Percentiles rank a stretch among this genome's conserved stretches.
These are phyloP conservation scores for Cucurbita argyrosperma DNA, from an alignment of 306 rosid genomes.

Conservation along the genomic window DNA sequence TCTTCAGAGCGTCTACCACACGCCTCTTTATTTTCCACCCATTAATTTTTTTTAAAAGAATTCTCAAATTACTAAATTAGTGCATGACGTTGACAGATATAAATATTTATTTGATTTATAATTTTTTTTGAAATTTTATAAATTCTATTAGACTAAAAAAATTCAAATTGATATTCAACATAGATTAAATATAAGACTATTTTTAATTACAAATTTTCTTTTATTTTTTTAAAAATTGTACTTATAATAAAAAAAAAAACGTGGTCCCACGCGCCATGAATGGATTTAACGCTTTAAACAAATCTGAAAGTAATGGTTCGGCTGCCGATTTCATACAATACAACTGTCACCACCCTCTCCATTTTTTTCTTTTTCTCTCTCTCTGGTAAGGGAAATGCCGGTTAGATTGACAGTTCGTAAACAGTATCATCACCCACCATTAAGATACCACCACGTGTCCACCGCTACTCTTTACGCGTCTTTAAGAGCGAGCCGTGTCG, in stretches of 20 bases:
- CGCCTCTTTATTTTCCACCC: neutral
- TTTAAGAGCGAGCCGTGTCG: neutral
- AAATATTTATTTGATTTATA: too few species aligned
- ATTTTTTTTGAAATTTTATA: too few species aligned
- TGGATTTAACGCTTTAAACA: neutral
- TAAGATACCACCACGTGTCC: neutral
- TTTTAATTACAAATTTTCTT: too few species aligned
- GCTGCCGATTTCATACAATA: neutral
- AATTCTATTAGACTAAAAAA: too few species aligned
- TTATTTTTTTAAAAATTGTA: too few species aligned
- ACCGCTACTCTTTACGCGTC: neutral
- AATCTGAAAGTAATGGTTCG: neutral
- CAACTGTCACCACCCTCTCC: neutral
- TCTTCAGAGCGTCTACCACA: neutral
- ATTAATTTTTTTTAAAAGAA: too few species aligned
- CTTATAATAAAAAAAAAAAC: too few species aligned
- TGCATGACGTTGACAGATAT: too few species aligned
- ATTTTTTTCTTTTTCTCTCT: neutral
- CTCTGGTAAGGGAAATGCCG: neutral
- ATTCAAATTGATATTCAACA: too few species aligned
- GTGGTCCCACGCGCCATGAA: neutral
- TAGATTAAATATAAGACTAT: too few species aligned
- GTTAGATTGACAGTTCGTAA: slow-evolving; percentile 6
- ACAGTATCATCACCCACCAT: neutral
- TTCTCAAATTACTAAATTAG: too few species aligned